Conservation (phyloP, 257 asterid species). For the Capsicum chinense region DNA sequence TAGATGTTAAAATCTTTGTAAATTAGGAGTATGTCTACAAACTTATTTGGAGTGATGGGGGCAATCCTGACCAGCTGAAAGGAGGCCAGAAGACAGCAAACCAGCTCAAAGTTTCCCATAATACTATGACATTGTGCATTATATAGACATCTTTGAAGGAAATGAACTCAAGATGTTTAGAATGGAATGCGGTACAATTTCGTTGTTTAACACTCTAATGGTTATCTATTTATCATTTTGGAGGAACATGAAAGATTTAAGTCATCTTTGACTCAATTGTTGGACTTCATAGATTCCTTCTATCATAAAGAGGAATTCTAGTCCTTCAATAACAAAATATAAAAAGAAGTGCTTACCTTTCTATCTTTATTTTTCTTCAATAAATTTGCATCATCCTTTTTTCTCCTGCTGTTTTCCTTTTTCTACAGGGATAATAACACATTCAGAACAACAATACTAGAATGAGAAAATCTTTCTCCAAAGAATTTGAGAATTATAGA, state of each 20-base stretch:
- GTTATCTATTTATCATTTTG: neutral
- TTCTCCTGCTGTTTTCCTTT: slow-evolving; percentile 77
- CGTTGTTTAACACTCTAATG: too few relatives aligned
- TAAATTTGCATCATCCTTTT: slow-evolving; percentile 69
- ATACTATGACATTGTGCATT: neutral
- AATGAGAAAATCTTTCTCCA: neutral
- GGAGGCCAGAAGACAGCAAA: neutral
- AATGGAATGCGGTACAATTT: too few relatives aligned
- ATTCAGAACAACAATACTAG: slow-evolving; percentile 23
- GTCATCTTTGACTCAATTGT: neutral
- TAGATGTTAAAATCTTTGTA: neutral
- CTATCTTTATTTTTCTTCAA: slow-evolving; percentile 73
- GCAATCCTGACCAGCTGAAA: neutral
- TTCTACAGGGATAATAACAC: slow-evolving; percentile 50
- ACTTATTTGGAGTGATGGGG: neutral
- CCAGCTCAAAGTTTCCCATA: neutral
- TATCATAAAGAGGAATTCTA: neutral
- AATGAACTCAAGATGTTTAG: too few relatives aligned
- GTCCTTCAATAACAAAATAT: neutral
- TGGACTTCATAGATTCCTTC: neutral
- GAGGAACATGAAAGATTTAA: neutral
- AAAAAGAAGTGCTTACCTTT: slow-evolving; percentile 52
- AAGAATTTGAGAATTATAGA: slow-evolving; percentile 7
- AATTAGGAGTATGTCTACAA: neutral
- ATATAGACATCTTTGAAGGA: too few relatives aligned